These are phyloP conservation scores for Prinsepia uniflora DNA, from an alignment of 306 rosid species.

Conservation along the genomic window DNA sequence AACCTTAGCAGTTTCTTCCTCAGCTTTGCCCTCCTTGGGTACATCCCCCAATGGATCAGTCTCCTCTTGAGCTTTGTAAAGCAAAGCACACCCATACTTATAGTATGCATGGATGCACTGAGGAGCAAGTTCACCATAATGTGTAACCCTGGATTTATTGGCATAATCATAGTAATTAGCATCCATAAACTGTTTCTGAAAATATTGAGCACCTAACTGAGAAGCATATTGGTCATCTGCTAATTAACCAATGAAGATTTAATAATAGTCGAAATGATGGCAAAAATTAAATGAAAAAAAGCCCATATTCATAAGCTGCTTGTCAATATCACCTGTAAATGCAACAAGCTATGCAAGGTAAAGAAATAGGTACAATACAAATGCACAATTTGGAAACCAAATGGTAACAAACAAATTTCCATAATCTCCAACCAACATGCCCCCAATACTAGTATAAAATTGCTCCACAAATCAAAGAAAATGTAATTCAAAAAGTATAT, in stretches of 20 bases:
- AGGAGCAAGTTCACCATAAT: conserved; percentile 84
- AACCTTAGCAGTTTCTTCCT: conserved; percentile 48
- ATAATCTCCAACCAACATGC: not conserved
- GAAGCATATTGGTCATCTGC: not conserved
- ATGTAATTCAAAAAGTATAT: too few species aligned
- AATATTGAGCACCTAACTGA: not conserved
- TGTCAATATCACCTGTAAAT: not conserved
- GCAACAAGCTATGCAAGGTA: not conserved
- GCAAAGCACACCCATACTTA: conserved; percentile 79
- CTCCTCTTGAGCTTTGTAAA: conserved; percentile 93
- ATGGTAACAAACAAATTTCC: too few species aligned
- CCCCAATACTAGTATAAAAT: not conserved
- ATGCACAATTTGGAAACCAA: not conserved
- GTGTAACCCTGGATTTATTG: conserved; percentile 50
- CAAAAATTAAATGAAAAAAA: not conserved
- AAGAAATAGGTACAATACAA: not conserved
- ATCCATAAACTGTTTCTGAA: not conserved
- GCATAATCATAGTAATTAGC: conserved; percentile 20
- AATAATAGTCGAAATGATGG: not conserved
- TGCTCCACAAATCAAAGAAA: not conserved
- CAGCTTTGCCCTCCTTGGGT: conserved; percentile 70
- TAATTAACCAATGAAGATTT: not conserved
- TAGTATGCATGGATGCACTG: conserved; percentile 80
- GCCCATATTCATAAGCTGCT: not conserved
- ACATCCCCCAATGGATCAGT: conserved; percentile 83